Conservation (phyloP, 352 stramenopile genomes). For the Globisporangium parvum region DNA sequence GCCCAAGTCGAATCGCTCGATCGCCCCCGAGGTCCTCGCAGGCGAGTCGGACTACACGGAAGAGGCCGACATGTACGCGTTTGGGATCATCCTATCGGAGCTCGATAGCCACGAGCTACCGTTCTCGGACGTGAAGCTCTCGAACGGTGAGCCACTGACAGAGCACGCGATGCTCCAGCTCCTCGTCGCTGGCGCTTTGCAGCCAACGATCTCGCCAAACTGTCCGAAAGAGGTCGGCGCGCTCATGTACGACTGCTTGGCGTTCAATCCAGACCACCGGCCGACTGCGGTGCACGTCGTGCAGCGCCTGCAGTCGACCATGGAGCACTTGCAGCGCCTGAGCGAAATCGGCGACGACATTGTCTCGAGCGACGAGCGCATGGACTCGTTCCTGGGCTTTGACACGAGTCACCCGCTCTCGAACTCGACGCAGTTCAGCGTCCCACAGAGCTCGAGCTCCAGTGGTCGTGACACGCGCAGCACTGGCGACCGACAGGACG, state of each 20-base stretch:
- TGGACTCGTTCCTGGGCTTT: conserved; percentile 36
- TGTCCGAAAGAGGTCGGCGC: conserved; percentile 38
- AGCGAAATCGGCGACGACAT: conserved; percentile 47
- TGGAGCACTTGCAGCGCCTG: conserved; percentile 43
- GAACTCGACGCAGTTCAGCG: background rate
- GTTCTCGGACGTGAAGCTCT: conserved; percentile 54
- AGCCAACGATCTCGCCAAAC: conserved; percentile 36
- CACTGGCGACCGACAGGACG: background rate
- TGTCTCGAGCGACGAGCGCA: conserved; percentile 15
- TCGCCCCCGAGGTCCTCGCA: conserved; percentile 56
- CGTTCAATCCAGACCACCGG: conserved; percentile 34
- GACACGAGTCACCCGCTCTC: background rate
- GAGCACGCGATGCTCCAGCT: conserved; percentile 49
- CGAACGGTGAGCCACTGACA: conserved; percentile 40
- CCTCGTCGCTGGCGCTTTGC: conserved; percentile 40
- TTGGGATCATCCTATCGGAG: conserved; percentile 65
- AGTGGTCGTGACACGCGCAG: background rate
- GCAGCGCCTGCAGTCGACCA: conserved; percentile 29
- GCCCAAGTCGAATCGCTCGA: conserved; percentile 43
- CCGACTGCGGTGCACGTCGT: conserved; percentile 34
- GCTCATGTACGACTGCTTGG: conserved; percentile 51
- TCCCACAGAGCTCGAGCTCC: conserved; percentile 6
- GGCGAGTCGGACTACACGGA: conserved; percentile 34
- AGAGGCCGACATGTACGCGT: conserved; percentile 65
- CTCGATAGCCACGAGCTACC: conserved; percentile 64